Conservation (phyloP, 768 basidiomycete species). For the Xerocomus spinulosus region DNA sequence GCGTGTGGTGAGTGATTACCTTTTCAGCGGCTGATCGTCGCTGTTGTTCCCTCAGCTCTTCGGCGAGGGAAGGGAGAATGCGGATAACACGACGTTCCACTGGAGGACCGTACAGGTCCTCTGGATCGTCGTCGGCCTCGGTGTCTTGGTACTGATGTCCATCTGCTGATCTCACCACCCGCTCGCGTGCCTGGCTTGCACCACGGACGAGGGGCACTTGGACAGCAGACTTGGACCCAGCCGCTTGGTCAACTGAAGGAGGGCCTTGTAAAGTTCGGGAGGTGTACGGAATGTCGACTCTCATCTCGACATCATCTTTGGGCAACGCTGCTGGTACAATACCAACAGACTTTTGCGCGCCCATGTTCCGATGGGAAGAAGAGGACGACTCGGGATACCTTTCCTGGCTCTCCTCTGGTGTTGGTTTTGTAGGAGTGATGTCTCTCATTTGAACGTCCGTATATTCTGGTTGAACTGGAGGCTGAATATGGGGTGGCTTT, state of each 20-base stretch:
- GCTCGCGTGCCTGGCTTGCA: background rate
- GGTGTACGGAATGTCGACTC: conserved; percentile 1
- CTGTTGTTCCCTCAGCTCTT: conserved; percentile 23
- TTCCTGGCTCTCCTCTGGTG: background rate
- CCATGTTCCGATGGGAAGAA: background rate
- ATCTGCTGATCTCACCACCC: background rate
- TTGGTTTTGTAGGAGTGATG: background rate
- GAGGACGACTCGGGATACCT: background rate
- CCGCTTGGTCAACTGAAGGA: background rate
- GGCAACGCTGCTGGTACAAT: background rate
- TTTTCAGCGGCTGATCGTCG: conserved; percentile 11
- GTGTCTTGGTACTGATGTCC: background rate
- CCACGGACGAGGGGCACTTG: background rate
- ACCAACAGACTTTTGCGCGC: background rate
- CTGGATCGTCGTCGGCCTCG: conserved; percentile 19
- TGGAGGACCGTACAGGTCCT: conserved; percentile 27
- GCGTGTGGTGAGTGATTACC: conserved; percentile 7
- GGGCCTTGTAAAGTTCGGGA: background rate
- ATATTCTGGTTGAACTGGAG: background rate
- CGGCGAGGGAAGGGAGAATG: conserved; percentile 23
- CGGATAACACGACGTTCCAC: conserved; percentile 24
- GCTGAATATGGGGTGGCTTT: background rate
- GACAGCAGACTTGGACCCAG: background rate
- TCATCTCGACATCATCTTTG: conserved; percentile 14
- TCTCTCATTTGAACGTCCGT: conserved; percentile 7